These are phyloP conservation scores for Fusarium cicatricum DNA, from an alignment of 2,329 filamentous ascomycete species.

Conservation along the genomic window DNA sequence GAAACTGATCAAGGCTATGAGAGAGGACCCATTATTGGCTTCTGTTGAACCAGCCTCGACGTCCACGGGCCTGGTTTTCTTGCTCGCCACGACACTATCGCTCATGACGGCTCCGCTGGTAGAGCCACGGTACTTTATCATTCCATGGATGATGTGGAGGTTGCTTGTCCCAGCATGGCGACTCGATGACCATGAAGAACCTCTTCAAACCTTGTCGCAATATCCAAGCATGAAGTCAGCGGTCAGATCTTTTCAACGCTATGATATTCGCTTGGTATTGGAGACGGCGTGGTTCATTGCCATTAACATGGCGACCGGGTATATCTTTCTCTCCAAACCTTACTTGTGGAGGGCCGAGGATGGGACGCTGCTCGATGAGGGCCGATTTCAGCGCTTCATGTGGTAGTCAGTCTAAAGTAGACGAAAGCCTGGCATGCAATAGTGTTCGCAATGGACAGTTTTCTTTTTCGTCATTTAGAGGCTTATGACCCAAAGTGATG, in stretches of 20 bases:
- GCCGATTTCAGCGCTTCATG: constrained; percentile 79
- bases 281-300: constrained; percentile 75
- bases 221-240: constrained; percentile 3
- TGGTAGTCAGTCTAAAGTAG: constrained; percentile 60
- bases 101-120: constrained; percentile 90
- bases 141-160: constrained; percentile 94
- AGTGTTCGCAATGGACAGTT: constrained; percentile 23
- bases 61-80: constrained; percentile 63
- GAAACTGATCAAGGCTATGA: constrained; percentile 27
- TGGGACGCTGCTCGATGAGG: constrained; percentile 61
- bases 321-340: constrained; percentile 73
- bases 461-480: constrained; percentile 29
- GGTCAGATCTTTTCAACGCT: constrained; percentile 17
- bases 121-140: constrained; percentile 94
- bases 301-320: constrained; percentile 73
- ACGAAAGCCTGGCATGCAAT: not conserved
- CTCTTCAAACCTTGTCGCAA: not conserved
- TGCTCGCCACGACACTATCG: constrained; percentile 77
- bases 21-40: constrained; percentile 39
- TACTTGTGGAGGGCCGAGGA: constrained; percentile 70
- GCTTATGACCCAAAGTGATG: constrained; percentile 14
- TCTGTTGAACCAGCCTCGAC: constrained; percentile 50
- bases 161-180: constrained; percentile 72
- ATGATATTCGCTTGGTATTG: constrained; percentile 59
- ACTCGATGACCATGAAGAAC: constrained; percentile 29